A percentile compares a stretch with the other conserved stretches of the same genome.
These are phyloP conservation scores for Trametes punicea DNA, from an alignment of 768 basidiomycete species.

Conservation along the genomic window DNA sequence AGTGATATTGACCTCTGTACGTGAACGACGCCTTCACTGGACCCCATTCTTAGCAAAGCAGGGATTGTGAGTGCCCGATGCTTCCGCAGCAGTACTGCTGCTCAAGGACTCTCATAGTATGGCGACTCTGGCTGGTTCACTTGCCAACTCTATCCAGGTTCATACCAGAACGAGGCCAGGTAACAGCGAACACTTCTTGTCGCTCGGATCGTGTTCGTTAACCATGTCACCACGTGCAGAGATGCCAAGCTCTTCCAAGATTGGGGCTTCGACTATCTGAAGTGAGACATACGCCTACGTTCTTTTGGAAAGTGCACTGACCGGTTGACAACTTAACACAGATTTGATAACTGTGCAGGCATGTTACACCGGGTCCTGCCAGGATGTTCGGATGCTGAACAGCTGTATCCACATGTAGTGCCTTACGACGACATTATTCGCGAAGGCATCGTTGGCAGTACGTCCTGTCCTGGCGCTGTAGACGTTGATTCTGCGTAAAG, in stretches of 20 bases:
- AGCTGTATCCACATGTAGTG: conserved; percentile 22
- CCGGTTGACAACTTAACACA: not conserved
- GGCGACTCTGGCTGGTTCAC: conserved; percentile 70
- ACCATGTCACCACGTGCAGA: conserved; percentile 29
- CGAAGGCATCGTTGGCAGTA: conserved; percentile 26
- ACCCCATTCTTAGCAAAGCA: conserved; percentile 41
- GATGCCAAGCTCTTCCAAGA: conserved; percentile 56
- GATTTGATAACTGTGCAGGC: conserved; percentile 59
- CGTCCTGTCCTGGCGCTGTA: conserved; percentile 20
- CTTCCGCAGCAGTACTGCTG: not conserved
- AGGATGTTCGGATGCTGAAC: conserved; percentile 50
- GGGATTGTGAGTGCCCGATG: conserved; percentile 48
- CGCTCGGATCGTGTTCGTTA: not conserved
- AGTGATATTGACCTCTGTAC: conserved; percentile 23
- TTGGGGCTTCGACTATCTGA: conserved; percentile 66
- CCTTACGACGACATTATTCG: conserved; percentile 14
- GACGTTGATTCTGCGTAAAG: not conserved
- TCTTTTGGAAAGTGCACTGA: not conserved
- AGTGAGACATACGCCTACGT: conserved; percentile 37
- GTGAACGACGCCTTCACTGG: not conserved
- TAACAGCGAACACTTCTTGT: conserved; percentile 10
- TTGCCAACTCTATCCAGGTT: conserved; percentile 61
- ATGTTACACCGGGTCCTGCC: no score
- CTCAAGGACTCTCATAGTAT: conserved; percentile 39
- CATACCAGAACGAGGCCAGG: conserved; percentile 60